Percentiles rank a stretch among this genome's conserved stretches.
phyloP scores from a whole-genome alignment of 176 grass and related monocot species.

The Zoysia pacifica region DNA sequence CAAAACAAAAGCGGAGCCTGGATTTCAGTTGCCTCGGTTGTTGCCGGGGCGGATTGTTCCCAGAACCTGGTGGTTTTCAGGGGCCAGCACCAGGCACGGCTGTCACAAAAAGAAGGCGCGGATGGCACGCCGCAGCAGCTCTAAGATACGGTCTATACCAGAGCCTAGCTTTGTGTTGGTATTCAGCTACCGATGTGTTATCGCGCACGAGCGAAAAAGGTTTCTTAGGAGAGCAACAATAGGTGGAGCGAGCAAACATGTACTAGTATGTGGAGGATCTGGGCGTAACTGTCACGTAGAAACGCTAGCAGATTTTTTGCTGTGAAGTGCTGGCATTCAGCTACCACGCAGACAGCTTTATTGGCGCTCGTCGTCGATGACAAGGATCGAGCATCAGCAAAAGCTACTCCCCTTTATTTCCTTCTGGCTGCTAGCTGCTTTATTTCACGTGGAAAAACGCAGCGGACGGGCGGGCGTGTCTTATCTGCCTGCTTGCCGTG shows the following conservation, averaged over 20 bases:
- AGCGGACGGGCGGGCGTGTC: neutral
- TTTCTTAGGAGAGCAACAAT: neutral
- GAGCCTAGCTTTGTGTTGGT: conserved; percentile 18
- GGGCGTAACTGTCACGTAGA: neutral
- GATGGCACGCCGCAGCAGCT: conserved; percentile 3
- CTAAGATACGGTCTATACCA: neutral
- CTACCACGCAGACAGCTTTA: neutral
- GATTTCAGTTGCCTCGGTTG: conserved; percentile 28
- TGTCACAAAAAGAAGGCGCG: neutral
- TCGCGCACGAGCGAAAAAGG: neutral
- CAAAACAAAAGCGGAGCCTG: neutral
- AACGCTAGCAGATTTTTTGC: neutral
- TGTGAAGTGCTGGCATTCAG: neutral
- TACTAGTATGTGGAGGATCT: neutral
- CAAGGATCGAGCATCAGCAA: neutral
- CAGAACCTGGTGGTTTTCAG: conserved; percentile 22
- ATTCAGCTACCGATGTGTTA: conserved; percentile 8
- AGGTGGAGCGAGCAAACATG: neutral
- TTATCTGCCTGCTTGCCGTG: conserved; percentile 1
- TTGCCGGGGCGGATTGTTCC: neutral
- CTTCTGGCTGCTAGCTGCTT: neutral
- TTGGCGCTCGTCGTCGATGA: neutral
- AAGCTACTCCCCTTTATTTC: neutral
- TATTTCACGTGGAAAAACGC: neutral
- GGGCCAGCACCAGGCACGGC: neutral